A percentile compares a stretch with the other conserved stretches of the same genome.
Evolutionary conservation across 2,329 filamentous ascomycete genomes (phyloP).

Genomic region (Rutstroemia sp.): DNA sequence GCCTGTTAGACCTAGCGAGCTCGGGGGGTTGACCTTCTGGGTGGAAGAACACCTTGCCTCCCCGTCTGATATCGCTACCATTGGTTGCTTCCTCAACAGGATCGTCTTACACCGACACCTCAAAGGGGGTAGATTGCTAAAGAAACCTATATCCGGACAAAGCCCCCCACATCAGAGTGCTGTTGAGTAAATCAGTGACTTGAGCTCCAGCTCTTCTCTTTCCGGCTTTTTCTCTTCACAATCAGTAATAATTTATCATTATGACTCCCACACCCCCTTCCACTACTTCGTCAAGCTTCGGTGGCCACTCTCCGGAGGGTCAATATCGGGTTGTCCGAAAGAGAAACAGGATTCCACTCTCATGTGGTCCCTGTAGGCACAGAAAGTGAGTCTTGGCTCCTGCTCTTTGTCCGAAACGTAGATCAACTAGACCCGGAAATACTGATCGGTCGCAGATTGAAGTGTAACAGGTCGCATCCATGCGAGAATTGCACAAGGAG

Average conservation of each 20-base stretch:
- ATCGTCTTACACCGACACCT: constrained; percentile 11
- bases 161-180: constrained; percentile 14
- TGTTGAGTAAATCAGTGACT: constrained; percentile 12
- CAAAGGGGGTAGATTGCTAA: constrained; percentile 8
- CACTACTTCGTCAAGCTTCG: constrained; percentile 66
- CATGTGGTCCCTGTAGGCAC: constrained; percentile 83
- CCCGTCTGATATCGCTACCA: constrained; percentile 7
- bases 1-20: constrained; percentile 14
- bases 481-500: constrained; percentile 94
- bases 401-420: constrained; percentile 12
- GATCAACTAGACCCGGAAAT: constrained; percentile 9
- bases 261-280: constrained; percentile 76
- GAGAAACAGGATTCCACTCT: constrained; percentile 84
- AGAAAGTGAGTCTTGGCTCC: constrained; percentile 61
- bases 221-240: constrained; percentile 9
- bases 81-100: constrained; percentile 14
- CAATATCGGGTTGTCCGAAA: constrained; percentile 86
- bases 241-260: constrained; percentile 17
- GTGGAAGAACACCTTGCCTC: constrained; percentile 1
- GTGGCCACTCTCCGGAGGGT: constrained; percentile 72
- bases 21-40: constrained; percentile 13
- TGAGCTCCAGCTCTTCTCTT: constrained; percentile 10
- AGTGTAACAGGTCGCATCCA: constrained; percentile 86
- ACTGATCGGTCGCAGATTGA: constrained; percentile 51
- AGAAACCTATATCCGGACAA: constrained; percentile 9